phyloP scores from a whole-genome alignment of 2,329 filamentous ascomycete genomes.

The Raffaelea deltoideospora region DNA sequence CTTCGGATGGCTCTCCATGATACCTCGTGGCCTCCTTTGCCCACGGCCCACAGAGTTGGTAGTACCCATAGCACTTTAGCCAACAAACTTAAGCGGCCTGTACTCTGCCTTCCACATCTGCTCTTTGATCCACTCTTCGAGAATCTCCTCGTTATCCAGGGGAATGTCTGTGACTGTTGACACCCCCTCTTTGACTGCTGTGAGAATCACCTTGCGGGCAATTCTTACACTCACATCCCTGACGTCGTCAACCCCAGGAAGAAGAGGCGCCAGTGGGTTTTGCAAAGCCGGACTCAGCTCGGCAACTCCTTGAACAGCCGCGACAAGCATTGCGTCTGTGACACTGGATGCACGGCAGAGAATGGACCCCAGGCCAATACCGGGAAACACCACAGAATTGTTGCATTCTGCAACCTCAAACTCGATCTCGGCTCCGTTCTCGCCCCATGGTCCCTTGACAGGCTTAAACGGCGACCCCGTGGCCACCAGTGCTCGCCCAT shows the following conservation, averaged over 20 bases:
- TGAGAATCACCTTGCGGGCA: constrained; percentile 57
- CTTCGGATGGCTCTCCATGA: too few species aligned
- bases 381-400: constrained; percentile 74
- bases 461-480: constrained; percentile 74
- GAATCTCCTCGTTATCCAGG: constrained; percentile 29
- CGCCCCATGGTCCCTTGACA: constrained; percentile 45
- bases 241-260: constrained; percentile 64
- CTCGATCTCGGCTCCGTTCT: constrained; percentile 25
- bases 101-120: constrained; percentile 73
- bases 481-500: constrained; percentile 62
- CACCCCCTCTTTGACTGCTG: constrained; percentile 54
- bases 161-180: constrained; percentile 54
- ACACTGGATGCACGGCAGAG: constrained; percentile 52
- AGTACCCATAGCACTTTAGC: constrained; percentile 21
- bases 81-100: constrained; percentile 43
- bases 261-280: constrained; percentile 47
- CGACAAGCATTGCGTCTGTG: constrained; percentile 67
- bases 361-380: constrained; percentile 68
- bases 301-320: constrained; percentile 60
- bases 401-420: constrained; percentile 64
- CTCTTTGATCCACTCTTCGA: constrained; percentile 58
- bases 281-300: constrained; percentile 52
- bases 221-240: constrained; percentile 64
- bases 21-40: too few species aligned
- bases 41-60: too few species aligned